phyloP scores from a whole-genome alignment of 179 eudicot genomes.

The Heliamphora pulchella region DNA sequence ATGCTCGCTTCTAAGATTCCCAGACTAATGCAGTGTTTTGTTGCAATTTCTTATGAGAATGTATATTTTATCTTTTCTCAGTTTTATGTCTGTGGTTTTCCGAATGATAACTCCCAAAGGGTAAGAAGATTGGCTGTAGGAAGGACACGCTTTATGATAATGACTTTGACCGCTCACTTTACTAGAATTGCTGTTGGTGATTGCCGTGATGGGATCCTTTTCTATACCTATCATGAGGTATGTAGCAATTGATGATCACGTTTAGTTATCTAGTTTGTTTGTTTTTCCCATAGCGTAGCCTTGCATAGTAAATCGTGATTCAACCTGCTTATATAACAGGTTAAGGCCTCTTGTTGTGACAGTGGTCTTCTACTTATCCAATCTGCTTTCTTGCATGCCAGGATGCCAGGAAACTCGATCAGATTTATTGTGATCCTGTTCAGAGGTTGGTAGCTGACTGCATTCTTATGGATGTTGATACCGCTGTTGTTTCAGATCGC shows the following conservation, averaged over 20 bases:
- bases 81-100: slow-evolving; percentile 88
- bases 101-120: slow-evolving; percentile 58
- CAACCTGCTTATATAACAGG: not conserved
- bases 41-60: slow-evolving; percentile 15
- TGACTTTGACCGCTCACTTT: slow-evolving; percentile 67
- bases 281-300: slow-evolving; percentile 1
- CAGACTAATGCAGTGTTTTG: not conserved
- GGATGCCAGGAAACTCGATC: slow-evolving; percentile 82
- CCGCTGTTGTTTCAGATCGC: slow-evolving; percentile 90
- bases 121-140: slow-evolving; percentile 61
- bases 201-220: slow-evolving; percentile 95
- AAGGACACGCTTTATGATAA: slow-evolving; percentile 72
- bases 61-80: slow-evolving; percentile 25
- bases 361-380: not conserved
- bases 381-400: slow-evolving; percentile 21
- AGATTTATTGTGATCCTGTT: slow-evolving; percentile 75
- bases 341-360: slow-evolving; percentile 5
- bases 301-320: not conserved
- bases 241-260: slow-evolving; percentile 18
- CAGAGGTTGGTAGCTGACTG: slow-evolving; percentile 95
- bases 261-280: not conserved
- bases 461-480: slow-evolving; percentile 63
- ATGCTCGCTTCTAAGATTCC: slow-evolving; percentile 10
- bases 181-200: slow-evolving; percentile 95
- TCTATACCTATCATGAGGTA: slow-evolving; percentile 79